Evolutionary conservation across 345 rosid genomes (phyloP).

Genomic region (Excoecaria agallocha): DNA sequence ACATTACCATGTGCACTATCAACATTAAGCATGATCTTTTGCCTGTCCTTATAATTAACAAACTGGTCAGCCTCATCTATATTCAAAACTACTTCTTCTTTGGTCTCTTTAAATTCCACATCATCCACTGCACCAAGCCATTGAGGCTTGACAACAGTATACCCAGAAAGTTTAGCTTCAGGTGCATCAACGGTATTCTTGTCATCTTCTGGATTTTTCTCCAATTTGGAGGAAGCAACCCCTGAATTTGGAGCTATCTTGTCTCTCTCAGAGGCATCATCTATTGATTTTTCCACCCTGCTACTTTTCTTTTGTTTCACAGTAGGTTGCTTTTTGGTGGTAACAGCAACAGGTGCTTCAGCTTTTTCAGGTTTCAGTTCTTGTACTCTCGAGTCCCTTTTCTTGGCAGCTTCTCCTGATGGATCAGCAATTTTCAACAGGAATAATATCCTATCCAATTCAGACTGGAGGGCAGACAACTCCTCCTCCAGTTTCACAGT

Average conservation of each 20-base stretch:
- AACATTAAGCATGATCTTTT: conserved; percentile 36
- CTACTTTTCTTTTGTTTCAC: conserved; percentile 34
- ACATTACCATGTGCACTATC: conserved; percentile 18
- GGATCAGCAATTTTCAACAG: conserved; percentile 94
- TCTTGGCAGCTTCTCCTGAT: conserved; percentile 68
- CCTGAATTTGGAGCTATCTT: conserved; percentile 34
- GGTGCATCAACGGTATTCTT: conserved; percentile 31
- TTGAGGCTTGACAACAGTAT: conserved; percentile 64
- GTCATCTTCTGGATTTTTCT: conserved; percentile 38
- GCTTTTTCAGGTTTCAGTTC: conserved; percentile 35
- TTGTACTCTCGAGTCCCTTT: conserved; percentile 48
- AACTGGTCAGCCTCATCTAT: conserved; percentile 56
- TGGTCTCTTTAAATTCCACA: conserved; percentile 38
- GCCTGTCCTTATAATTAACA: conserved; percentile 84
- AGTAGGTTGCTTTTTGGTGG: conserved; percentile 30
- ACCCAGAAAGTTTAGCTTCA: conserved; percentile 43
- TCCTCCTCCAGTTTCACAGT: conserved; percentile 62
- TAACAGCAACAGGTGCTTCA: conserved; percentile 31
- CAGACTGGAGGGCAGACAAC: conserved; percentile 61
- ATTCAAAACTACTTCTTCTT: conserved; percentile 28
- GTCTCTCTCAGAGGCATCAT: conserved; percentile 23
- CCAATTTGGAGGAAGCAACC: conserved; percentile 16
- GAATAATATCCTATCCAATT: conserved; percentile 62
- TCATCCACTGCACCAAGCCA: conserved; percentile 91
- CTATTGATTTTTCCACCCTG: conserved; percentile 31